These are phyloP conservation scores for Cymbidium sinense DNA, from an alignment of 106 monocot species.

Conservation along the genomic window DNA sequence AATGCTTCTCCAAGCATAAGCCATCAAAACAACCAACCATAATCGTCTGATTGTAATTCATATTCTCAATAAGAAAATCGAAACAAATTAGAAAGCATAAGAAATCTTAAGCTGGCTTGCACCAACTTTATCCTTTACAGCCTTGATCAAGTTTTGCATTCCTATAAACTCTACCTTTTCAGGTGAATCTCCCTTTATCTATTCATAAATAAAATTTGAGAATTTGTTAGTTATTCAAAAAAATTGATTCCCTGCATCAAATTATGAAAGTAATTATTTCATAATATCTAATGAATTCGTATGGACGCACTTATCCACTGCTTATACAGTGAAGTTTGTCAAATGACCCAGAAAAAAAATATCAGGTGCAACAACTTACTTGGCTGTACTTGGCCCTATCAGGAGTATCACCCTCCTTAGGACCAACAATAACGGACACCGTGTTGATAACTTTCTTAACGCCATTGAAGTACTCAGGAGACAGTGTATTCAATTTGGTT, in stretches of 20 bases:
- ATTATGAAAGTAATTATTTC: not conserved
- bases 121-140: conserved; percentile 55
- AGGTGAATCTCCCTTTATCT: conserved; percentile 97
- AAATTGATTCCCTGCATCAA: conserved; percentile 73
- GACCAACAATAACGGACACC: conserved; percentile 92
- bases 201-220: conserved; percentile 7
- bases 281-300: not conserved
- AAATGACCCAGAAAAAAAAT: not conserved
- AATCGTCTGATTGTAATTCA: not conserved
- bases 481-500: conserved; percentile 69
- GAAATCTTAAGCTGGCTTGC: not conserved
- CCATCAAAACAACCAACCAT: not conserved
- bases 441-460: conserved; percentile 87
- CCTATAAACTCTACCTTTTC: conserved; percentile 90
- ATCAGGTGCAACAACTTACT: conserved; percentile 29
- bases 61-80: not conserved
- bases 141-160: conserved; percentile 87
- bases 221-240: conserved; percentile 26
- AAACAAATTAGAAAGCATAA: not conserved
- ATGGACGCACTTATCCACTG: not conserved
- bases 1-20: not conserved
- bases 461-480: conserved; percentile 71
- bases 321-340: conserved; percentile 1
- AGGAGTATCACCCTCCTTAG: conserved; percentile 99
- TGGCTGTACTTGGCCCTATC: conserved; percentile 92